Conservation (phyloP, 768 basidiomycete species). For the Inosperma sp. region DNA sequence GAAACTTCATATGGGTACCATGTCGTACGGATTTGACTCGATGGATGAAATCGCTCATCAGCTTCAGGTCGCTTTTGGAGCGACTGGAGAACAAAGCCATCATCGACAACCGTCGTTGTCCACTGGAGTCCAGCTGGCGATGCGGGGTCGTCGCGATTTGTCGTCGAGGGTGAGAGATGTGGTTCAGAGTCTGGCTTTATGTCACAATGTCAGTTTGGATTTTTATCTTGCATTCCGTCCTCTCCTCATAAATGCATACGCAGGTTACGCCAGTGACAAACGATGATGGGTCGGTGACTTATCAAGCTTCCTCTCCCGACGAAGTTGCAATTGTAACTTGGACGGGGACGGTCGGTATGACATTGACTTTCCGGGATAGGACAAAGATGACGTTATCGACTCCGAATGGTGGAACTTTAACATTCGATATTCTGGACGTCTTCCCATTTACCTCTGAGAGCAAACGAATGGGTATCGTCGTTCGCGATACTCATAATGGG, state of each 20-base stretch:
- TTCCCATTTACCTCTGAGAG: constrained; percentile 99
- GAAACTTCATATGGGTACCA: constrained; percentile 97
- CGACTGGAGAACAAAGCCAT: constrained; percentile 24
- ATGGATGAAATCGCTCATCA: constrained; percentile 99
- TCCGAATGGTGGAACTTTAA: constrained; percentile 56
- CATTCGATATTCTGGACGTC: constrained; percentile 85
- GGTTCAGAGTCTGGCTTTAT: constrained; percentile 87
- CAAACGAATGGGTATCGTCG: constrained; percentile 98
- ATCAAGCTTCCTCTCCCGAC: constrained; percentile 98
- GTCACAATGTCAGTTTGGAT: constrained; percentile 75
- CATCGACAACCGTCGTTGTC: constrained; percentile 50
- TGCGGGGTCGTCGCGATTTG: constrained; percentile 89
- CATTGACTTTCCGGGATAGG: constrained; percentile 84
- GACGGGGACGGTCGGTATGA: constrained; percentile 93
- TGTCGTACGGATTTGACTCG: constrained; percentile 95
- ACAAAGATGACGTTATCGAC: constrained; percentile 77
- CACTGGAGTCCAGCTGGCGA: constrained; percentile 79
- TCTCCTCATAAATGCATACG: neutral
- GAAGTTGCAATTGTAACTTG: constrained; percentile 98
- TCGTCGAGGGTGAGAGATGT: constrained; percentile 90
- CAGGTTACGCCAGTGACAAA: constrained; percentile 95
- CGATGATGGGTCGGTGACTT: constrained; percentile 92
- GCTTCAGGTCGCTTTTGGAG: constrained; percentile 78
- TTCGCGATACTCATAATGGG: constrained; percentile 69
- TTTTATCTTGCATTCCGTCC: neutral